Base-by-base conservation (phyloP, 1,284 basidiomycete genomes). In the Boletus albobrunnescens region DNA sequence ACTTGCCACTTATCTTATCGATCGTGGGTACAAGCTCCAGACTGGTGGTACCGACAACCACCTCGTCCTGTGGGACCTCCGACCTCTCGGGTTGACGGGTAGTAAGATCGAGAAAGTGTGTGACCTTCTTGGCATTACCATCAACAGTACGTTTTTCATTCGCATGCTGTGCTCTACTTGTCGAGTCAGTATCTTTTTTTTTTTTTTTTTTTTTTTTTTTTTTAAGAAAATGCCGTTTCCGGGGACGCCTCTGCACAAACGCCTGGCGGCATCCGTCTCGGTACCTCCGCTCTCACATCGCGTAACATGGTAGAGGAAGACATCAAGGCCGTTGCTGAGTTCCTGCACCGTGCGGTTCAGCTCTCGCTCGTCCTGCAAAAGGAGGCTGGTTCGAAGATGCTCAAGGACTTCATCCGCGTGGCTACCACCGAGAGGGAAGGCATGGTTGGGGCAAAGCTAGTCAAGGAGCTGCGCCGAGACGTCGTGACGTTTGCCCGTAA, bases 41-140 rank as follows among this genome's bases (percentile, higher is more conserved):
- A 99, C 95, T 27, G 86, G 84, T 51, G 96, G 96, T 50, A 94
- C 93, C 13, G 95, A 98, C 70, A 98, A 94, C 80, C 96, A 99
- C 72, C 84, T 99, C 54, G 86, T 98, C 50, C 87, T 99, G 41
- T 98, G 94, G 94, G 96, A 99, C 69, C 79, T 99, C 54, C 84
- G 96, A 44, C 96, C 96, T 22, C 79, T 97, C 57, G 90, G 92
- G 47, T 76, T 99, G 64, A 98, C 96, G 20, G 96, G 96, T 50
- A 91, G 86, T 77, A 99, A 99, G 77, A 84, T 99, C 52, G 94
- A 97, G 79, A 98, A 97, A 79, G 84, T 99, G 61, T 96, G 94
- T 68, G 96, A 99, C 69, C 78, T 96, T 46, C 84, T 92, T 64
- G 93, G 93, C 60, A 97, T 99, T 71, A 97, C 90, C 27, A 89